Base-by-base conservation (phyloP, 805 yeast genomes). In the Candida parachauliodes region DNA sequence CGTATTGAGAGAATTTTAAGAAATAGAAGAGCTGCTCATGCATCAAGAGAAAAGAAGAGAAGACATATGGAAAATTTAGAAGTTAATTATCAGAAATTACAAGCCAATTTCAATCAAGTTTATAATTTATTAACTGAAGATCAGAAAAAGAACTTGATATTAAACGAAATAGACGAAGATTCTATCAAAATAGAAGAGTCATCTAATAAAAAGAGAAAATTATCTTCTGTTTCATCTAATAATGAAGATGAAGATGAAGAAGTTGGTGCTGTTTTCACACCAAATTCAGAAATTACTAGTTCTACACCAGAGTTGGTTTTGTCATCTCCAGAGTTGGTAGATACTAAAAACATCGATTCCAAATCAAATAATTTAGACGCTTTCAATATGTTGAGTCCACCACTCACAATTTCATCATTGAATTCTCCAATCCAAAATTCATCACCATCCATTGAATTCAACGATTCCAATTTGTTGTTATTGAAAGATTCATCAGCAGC, bases 21-120 rank as follows among this genome's bases (percentile, higher is more conserved):
- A 58, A 91, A 91, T 63, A 78, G 98, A 55, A 83, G 91, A 57
- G 98, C 98, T 11, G 98, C 98, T 33, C 98, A 91, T 59, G 95
- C 96, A 37, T 86, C 96, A 20, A 77, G 98, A 48, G 98, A 93
- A 57, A 89, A 91, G 77, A 91, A 91, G 76, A 77, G 98, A 57
- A 78, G 81, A 55, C 95, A 91, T 57, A 83, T 93, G 40, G 96
- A 88, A 61, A 79, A 77, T 45, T 72, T 93, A 48, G 97, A 91
- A 61, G 59, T 68, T 26, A 77, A 76, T 47, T 79, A 74, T 26
- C 49, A 57, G 28, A 54, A 60, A 23, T 60, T 77, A 48, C 78
- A 71, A 44, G 45, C 47, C 4, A 27, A 65, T 64, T 50, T 42
- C 59, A 42, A 42, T 45, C 11, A 37, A 37, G 20, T 50, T 58